Base-by-base conservation (phyloP, 768 basidiomycete genomes). In the Krasilnikovozyma curviuscula region DNA sequence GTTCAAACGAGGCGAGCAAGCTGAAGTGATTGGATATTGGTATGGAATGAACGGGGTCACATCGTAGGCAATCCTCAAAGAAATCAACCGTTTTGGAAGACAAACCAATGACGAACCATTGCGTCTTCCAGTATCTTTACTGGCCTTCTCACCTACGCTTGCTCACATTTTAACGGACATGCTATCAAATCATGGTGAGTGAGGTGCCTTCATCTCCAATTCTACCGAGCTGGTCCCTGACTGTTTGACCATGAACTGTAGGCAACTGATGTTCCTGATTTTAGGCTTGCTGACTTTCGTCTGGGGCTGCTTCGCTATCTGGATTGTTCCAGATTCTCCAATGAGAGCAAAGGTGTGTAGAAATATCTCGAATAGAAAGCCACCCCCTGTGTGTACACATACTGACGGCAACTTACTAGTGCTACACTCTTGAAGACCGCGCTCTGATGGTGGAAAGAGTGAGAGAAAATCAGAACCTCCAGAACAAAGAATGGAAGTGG, bases 1-100 rank as follows among this genome's bases (percentile, higher is more conserved):
- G 66, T 72, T 71, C 52, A 71, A 67, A 10, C 67, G 71, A 28
- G 66, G 67, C n/a, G 72, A 73, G 53, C 71, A 73, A 49, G 69
- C 69, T 7, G 63, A 55, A 1, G 58, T 55, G 42, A 56, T 59
- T 35, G 33, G 27, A 4, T 55, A 45, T 43, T 56, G 55, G 57
- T 13, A 5, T 16, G 8, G n/a, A n/a, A n/a, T n/a, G n/a, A n/a
- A n/a, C n/a, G n/a, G n/a, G n/a, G n/a, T n/a, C n/a, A n/a, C n/a
- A n/a, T n/a, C n/a, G n/a, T n/a, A n/a, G n/a, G n/a, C n/a, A n/a
- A n/a, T n/a, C n/a, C n/a, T n/a, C n/a, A n/a, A 18, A 18, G n/a
- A n/a, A n/a, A n/a, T n/a, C n/a, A n/a, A n/a, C n/a, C n/a, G n/a
- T n/a, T n/a, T n/a, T n/a, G n/a, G n/a, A n/a, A n/a, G n/a, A n/a